Conservation (phyloP, 257 asterid species). For the Salvia miltiorrhiza region DNA sequence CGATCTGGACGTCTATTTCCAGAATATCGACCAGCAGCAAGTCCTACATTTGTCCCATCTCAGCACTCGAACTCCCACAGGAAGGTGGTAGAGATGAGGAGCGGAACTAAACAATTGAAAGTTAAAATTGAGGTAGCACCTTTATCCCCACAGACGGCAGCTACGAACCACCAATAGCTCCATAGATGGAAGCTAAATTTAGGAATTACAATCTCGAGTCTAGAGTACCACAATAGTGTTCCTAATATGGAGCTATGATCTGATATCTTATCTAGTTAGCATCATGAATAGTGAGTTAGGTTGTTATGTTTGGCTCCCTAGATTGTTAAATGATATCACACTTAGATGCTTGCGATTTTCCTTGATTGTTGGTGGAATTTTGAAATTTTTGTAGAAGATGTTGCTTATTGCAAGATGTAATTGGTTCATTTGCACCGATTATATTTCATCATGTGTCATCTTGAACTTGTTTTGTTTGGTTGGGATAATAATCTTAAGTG, state of each 20-base stretch:
- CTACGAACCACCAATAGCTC: conserved; percentile 30
- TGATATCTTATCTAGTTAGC: background rate
- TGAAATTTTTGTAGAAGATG: background rate
- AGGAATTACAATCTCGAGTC: background rate
- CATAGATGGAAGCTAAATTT: conserved; percentile 30
- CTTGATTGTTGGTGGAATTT: background rate
- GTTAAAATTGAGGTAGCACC: conserved; percentile 17
- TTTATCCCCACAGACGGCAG: conserved; percentile 40
- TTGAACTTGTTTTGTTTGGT: too few relatives aligned
- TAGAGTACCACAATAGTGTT: conserved; percentile 3
- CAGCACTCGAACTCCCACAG: conserved; percentile 61
- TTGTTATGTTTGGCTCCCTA: background rate
- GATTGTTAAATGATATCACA: conserved; percentile 14
- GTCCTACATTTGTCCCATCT: conserved; percentile 68
- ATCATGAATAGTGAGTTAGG: background rate
- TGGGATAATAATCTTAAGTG: too few relatives aligned
- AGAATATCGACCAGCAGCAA: conserved; percentile 78
- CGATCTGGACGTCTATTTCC: conserved; percentile 70
- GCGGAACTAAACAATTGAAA: conserved; percentile 14
- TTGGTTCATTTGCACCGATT: background rate
- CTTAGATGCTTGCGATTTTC: background rate
- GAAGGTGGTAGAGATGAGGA: conserved; percentile 52
- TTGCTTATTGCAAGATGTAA: background rate
- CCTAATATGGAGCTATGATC: background rate
- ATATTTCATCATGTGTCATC: too few relatives aligned